Percentiles rank a stretch among this genome's conserved stretches.
Evolutionary conservation across 2,329 filamentous ascomycete genomes (phyloP).

Genomic region (Biscogniauxia marginata): DNA sequence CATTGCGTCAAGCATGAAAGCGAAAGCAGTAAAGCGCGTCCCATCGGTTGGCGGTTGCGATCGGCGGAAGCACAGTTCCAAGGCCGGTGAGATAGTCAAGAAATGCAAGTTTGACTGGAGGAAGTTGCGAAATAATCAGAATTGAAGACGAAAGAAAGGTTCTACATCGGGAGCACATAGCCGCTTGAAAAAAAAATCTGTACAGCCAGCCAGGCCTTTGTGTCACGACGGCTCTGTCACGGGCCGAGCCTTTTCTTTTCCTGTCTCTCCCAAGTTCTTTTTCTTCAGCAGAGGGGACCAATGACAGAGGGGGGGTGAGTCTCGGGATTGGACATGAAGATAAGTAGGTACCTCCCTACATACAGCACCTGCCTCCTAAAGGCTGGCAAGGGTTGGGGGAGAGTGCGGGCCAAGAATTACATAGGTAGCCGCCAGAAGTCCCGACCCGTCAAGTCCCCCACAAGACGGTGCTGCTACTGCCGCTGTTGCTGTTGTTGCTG

Average conservation of each 20-base stretch:
- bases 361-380: too few species aligned
- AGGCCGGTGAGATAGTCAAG: not conserved
- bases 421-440: not conserved
- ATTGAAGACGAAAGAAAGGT: not conserved
- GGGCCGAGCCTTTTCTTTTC: constrained; percentile 1
- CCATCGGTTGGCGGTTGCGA: not conserved
- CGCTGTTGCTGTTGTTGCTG: not conserved
- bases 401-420: not conserved
- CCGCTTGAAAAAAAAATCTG: not conserved
- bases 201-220: not conserved
- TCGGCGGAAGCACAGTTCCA: not conserved
- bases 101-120: not conserved
- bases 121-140: not conserved
- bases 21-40: not conserved
- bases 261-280: not conserved
- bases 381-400: not conserved
- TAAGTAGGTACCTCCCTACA: too few species aligned
- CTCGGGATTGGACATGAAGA: not conserved
- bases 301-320: not conserved
- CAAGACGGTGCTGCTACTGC: not conserved
- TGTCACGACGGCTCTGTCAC: not conserved
- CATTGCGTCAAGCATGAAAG: constrained; percentile 10
- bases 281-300: not conserved
- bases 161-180: not conserved
- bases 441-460: not conserved